Conservation (phyloP, 169 alveolate genomes). For the Eimeria sp. region DNA sequence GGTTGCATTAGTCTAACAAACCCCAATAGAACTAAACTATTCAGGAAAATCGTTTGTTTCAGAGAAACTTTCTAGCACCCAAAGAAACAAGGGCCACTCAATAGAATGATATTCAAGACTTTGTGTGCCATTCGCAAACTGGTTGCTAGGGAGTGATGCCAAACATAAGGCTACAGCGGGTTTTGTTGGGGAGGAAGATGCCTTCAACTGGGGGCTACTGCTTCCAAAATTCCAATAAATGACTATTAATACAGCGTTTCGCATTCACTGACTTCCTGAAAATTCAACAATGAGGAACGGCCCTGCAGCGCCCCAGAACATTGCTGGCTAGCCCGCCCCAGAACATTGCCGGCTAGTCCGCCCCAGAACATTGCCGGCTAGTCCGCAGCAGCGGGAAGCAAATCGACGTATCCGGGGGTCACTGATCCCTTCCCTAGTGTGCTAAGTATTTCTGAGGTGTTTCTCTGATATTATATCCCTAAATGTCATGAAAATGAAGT, state of each 20-base stretch:
- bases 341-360: constrained; percentile 3
- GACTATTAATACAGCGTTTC: background rate
- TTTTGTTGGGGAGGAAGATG: background rate
- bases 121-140: background rate
- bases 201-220: background rate
- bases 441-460: background rate
- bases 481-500: background rate
- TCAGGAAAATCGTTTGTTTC: too few species aligned
- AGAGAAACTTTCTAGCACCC: background rate
- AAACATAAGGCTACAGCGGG: background rate
- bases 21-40: background rate
- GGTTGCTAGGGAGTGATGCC: background rate
- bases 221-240: background rate
- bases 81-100: background rate
- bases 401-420: background rate
- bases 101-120: background rate
- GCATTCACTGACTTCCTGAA: background rate
- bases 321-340: background rate
- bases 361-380: background rate
- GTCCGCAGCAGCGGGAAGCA: background rate
- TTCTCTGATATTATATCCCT: background rate
- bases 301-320: background rate
- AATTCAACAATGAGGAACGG: background rate
- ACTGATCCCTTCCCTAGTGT: background rate
- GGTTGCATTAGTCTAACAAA: background rate